Evolutionary conservation across 1,284 basidiomycete genomes (phyloP), one percentile per base, ranked within the genome.

Genomic region (Abortiporus biennis): DNA sequence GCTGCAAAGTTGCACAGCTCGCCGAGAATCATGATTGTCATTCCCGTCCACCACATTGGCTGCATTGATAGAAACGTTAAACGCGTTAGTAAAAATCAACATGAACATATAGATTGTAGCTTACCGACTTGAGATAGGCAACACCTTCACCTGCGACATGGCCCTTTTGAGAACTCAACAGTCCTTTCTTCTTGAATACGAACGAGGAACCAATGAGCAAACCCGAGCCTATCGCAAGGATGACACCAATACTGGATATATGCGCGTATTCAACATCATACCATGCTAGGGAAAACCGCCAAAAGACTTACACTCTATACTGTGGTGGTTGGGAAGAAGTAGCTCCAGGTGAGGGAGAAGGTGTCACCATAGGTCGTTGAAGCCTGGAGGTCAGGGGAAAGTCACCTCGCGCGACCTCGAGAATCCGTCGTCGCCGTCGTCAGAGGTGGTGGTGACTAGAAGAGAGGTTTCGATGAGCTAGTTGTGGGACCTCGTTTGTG

Each of bases 121-220:
- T 49, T 44, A 65, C 65, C 48, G 64, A 67, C 62, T 77, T 78
- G 51, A 85, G 65, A 59, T 85, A 85, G 13, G 67, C 74, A 48
- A 80, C 76, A 12, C 80, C 80, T 51, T 83, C 78, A 17, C 80
- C 80, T 0, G 75, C 74, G 1, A 54, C 63, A 32, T 68, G 71
- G 4, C 74, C 75, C 41, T 69, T 54, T 54, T 62, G 61, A 29
- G 61, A 60, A 43, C 46, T 54, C 21, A 75, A 42, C 15, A 75
- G 55, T 0, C 72, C 73, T 57, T 59, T 60, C 65, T 85, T 85
- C 66, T 85, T 85, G 62, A 85, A 62, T 16, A 73, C 72, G 55
- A 74, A 76, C 16, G 61, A 68, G 0, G 73, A 63, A 15, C 81
- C 82, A 49, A 84, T 84, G 46, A 85, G 69, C 9, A 80, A 41